Evolutionary conservation across 139 green algal genomes (phyloP).

Genomic region (Tetradesmus lagerheimii): DNA sequence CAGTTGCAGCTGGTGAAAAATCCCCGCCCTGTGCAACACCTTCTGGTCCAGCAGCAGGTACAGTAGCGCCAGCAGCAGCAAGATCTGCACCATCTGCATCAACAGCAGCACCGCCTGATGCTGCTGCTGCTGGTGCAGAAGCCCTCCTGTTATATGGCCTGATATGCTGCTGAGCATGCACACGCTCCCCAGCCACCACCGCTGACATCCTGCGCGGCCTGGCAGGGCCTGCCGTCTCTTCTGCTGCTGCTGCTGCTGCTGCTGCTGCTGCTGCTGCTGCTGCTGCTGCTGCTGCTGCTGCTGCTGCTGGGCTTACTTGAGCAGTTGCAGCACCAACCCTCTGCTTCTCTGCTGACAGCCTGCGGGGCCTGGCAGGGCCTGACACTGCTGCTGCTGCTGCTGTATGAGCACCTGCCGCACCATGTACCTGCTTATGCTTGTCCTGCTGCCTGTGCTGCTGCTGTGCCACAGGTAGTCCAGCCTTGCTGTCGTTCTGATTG

Average conservation of each 20-base stretch:
- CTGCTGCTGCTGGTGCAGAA: not conserved
- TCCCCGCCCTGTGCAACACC: too few species aligned
- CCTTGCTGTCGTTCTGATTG: not conserved
- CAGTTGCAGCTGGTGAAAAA: not conserved
- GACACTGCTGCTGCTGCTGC: constrained; percentile 13
- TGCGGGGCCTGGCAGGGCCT: not conserved
- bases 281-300: too few species aligned
- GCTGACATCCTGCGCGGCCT: not conserved
- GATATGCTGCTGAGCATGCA: not conserved
- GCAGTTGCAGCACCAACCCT: too few species aligned
- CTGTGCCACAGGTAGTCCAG: too few species aligned
- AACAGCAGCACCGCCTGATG: not conserved
- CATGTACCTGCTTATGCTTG: not conserved
- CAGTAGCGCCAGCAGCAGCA: not conserved
- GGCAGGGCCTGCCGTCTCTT: too few species aligned
- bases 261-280: too few species aligned
- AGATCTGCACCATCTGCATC: not conserved
- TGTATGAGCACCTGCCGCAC: not conserved
- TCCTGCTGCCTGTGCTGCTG: not conserved
- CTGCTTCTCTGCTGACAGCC: not conserved
- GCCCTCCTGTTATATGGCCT: not conserved
- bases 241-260: too few species aligned
- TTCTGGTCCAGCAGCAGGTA: not conserved
- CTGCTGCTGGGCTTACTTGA: too few species aligned
- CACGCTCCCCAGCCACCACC: not conserved